Conservation (phyloP, 2,329 filamentous ascomycete species). For the Paraphoma sp. region DNA sequence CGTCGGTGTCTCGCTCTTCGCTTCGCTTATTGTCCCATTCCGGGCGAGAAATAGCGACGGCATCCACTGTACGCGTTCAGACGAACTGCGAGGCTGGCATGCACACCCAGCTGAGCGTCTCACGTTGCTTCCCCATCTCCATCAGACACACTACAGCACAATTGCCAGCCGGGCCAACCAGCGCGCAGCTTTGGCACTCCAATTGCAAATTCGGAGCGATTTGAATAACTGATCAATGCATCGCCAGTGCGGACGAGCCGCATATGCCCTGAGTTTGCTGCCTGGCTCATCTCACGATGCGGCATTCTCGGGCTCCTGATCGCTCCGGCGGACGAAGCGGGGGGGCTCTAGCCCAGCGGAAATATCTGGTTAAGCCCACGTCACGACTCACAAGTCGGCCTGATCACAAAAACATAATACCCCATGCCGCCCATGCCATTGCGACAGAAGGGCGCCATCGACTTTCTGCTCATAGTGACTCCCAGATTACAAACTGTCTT, state of each 20-base stretch:
- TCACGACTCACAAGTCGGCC: neutral
- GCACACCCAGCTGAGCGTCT: conserved; percentile 5
- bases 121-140: conserved; percentile 1
- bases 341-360: neutral
- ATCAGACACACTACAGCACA: conserved; percentile 8
- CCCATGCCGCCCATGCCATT: conserved; percentile 6
- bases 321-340: conserved; percentile 8
- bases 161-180: conserved; percentile 4
- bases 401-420: conserved; percentile 14
- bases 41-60: neutral
- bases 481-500: conserved; percentile 15
- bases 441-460: conserved; percentile 5
- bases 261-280: conserved; percentile 11
- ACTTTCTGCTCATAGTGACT: conserved; percentile 11
- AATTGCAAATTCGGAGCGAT: neutral
- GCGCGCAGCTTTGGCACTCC: neutral
- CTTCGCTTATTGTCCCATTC: neutral
- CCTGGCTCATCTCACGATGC: conserved; percentile 13
- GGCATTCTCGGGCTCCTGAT: conserved; percentile 15
- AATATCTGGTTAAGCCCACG: neutral
- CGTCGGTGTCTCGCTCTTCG: conserved; percentile 17
- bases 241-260: conserved; percentile 19
- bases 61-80: neutral
- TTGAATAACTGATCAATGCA: conserved; percentile 8
- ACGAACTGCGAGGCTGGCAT: conserved; percentile 6